Evolutionary conservation across 1,284 basidiomycete species (phyloP), one percentile per base, ranked within the genome.

Genomic region (Tetrapyrgos nigripes): DNA sequence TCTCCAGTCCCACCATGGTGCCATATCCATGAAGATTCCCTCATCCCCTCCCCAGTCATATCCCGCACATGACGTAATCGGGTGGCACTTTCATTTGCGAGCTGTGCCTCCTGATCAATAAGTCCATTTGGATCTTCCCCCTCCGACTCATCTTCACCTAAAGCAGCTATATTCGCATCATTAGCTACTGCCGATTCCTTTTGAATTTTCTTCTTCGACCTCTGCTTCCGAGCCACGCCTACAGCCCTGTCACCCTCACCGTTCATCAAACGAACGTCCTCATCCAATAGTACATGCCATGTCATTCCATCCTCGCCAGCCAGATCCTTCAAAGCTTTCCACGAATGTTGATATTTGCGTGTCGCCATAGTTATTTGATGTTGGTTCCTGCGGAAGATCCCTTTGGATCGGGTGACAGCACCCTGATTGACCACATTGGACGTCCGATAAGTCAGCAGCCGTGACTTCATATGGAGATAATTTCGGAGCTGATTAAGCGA

Each of bases 391-490:
- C 31, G 27, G 4, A 58, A 19, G 6, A 58, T 17, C 14, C 23
- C 28, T 47, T 50, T 19, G 13, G 57, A 52, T 6, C 49, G 23
- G 8, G 50, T 53, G 13, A 48, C 29, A 11, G 37, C 26, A 9
- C 50, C 50, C 28, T 58, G 57, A 27, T 52, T 35, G 11, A 21
- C 35, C 5, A 58, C 45, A n/a, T 58, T 50, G 9, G 49, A 35
- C 23, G 8, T 49, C 8, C 40, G 21, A 26, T 53, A 58, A 11
- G 45, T 53, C n/a, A 48, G 23, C 6, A 58, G 29, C 9, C 57
- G 13, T 19, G 50, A 58, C 31, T 53, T 58, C 44, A 58, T 52
- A 35, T 50, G 51, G 19, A 58, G 29, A 19, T 53, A 43, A 21
- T 49, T 54, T 33, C 53, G 24, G 14, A 59, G 33, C 4, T 33